Evolutionary conservation across 768 basidiomycete species (phyloP).

Genomic region (Boletus vinaceobasis): DNA sequence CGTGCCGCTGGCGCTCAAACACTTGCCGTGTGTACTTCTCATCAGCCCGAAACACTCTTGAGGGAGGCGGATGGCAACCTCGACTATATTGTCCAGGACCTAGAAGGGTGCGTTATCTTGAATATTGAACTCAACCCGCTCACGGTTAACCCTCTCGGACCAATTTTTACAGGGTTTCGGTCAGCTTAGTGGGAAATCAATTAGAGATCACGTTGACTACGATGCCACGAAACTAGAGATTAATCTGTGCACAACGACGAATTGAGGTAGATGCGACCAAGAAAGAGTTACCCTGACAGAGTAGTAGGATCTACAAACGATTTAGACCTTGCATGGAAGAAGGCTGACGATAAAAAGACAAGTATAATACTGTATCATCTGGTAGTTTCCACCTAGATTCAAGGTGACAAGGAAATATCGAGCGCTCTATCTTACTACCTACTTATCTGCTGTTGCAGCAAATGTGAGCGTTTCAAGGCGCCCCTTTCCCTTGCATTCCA

Average conservation of each 20-base stretch:
- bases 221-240: slow-evolving; percentile 12
- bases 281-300: neutral
- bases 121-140: neutral
- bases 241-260: neutral
- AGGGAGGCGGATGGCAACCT: slow-evolving; percentile 40
- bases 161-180: slow-evolving; percentile 16
- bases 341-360: neutral
- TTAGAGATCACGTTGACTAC: slow-evolving; percentile 19
- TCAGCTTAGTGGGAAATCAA: slow-evolving; percentile 17
- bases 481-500: slow-evolving; percentile 85
- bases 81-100: slow-evolving; percentile 66
- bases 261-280: neutral
- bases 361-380: neutral
- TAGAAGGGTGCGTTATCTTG: slow-evolving; percentile 51
- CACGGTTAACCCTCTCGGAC: neutral
- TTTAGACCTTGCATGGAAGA: neutral
- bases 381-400: neutral
- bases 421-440: slow-evolving; percentile 6
- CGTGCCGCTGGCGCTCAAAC: slow-evolving; percentile 72
- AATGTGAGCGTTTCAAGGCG: slow-evolving; percentile 80
- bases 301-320: neutral
- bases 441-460: slow-evolving; percentile 51
- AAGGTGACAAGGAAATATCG: too few relatives aligned
- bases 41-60: slow-evolving; percentile 49
- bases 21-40: slow-evolving; percentile 83